Evolutionary conservation across 345 rosid species (phyloP).

Genomic region (Moringa oleifera): DNA sequence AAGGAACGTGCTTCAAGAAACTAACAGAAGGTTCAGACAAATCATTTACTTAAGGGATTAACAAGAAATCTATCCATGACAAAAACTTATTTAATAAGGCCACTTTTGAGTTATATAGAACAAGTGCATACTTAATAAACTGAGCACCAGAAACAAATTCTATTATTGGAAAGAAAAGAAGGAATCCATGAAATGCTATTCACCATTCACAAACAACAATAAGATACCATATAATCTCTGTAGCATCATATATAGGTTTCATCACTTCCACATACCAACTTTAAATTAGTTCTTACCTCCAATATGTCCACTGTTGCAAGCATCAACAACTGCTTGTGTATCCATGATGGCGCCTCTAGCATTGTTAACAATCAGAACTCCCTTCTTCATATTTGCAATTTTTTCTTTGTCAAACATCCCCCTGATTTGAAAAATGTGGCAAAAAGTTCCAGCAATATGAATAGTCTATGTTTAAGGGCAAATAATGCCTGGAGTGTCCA

Average conservation of each 20-base stretch:
- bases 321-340: conserved; percentile 82
- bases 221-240: not conserved
- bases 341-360: conserved; percentile 98
- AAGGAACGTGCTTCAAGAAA: not conserved
- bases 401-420: conserved; percentile 74
- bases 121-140: too few species aligned
- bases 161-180: too few species aligned
- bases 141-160: too few species aligned
- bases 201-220: not conserved
- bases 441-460: not conserved
- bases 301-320: conserved; percentile 74
- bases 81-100: too few species aligned
- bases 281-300: conserved; percentile 38
- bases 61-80: too few species aligned
- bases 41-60: too few species aligned
- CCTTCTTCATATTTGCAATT: conserved; percentile 84
- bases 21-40: too few species aligned
- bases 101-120: too few species aligned
- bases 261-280: not conserved
- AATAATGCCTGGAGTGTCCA: not conserved
- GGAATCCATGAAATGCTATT: too few species aligned
- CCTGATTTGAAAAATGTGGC: conserved; percentile 23
- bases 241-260: not conserved
- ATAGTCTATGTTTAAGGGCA: not conserved
- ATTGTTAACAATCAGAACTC: conserved; percentile 82